Conservation (phyloP, 345 rosid species). For the Rhizophora mangle region DNA sequence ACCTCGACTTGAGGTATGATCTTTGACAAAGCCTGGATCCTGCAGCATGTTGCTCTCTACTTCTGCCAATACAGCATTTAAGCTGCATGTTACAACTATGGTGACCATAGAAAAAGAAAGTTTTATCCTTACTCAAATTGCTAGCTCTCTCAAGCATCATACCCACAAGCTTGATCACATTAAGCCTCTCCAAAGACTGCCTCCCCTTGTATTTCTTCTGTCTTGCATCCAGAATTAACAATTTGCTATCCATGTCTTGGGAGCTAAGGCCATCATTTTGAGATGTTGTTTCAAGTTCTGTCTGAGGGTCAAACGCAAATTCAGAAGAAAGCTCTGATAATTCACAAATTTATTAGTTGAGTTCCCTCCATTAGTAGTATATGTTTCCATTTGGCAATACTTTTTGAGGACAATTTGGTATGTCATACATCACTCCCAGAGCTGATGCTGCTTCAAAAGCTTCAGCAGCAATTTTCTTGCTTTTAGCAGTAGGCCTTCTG, state of each 20-base stretch:
- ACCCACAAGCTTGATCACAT: slow-evolving; percentile 50
- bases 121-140: slow-evolving; percentile 68
- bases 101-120: slow-evolving; percentile 76
- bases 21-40: slow-evolving; percentile 25
- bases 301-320: slow-evolving; percentile 55
- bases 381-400: slow-evolving; percentile 48
- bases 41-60: slow-evolving; percentile 42
- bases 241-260: slow-evolving; percentile 26
- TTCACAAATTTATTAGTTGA: slow-evolving; percentile 48
- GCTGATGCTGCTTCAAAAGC: slow-evolving; percentile 83
- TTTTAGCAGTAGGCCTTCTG: slow-evolving; percentile 51
- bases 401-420: slow-evolving; percentile 61
- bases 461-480: slow-evolving; percentile 76
- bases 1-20: slow-evolving; percentile 25
- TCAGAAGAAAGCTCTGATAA: slow-evolving; percentile 49
- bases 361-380: slow-evolving; percentile 40
- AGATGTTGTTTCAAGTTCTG: slow-evolving; percentile 37
- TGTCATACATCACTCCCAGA: slow-evolving; percentile 78
- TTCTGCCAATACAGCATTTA: slow-evolving; percentile 85
- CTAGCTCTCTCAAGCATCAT: slow-evolving; percentile 78
- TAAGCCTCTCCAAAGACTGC: slow-evolving; percentile 54
- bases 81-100: slow-evolving; percentile 88
- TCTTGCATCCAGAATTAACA: slow-evolving; percentile 33
- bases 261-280: slow-evolving; percentile 29
- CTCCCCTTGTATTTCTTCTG: slow-evolving; percentile 53